Evolutionary conservation across 768 basidiomycete species (phyloP), one percentile per base, ranked within the genome.

Genomic region (Suillus variegatus): DNA sequence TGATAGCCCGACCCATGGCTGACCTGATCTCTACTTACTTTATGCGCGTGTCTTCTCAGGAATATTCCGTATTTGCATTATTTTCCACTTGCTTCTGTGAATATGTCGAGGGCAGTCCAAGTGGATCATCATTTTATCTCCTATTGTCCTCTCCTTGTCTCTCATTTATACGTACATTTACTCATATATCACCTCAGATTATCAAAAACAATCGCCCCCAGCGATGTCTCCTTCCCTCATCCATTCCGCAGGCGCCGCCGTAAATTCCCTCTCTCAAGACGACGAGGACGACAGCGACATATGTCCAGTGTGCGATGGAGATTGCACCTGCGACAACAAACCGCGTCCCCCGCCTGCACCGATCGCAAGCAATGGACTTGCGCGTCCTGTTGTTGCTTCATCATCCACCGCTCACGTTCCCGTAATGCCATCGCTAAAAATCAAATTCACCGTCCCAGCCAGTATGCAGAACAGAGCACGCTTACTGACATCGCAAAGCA

Each of bases 301-400:
- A 64, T 94, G 92, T 77, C 92, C 92, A 9, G 91, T 94, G 68
- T 94, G 92, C 91, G 93, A 94, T 82, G 89, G 90, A 73, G 88
- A 92, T 74, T 94, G 92, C 82, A 93, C 90, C 38, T 94, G 92
- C 83, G 66, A 77, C 76, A 86, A 83, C 81, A 81, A 77, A 70
- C 74, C 79, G 62, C 73, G 70, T 66, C 66, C 73, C 52, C 72
- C 75, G 62, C 66, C 75, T 61, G 76, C 73, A 66, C 79, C 74
- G 69, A 71, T 67, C 63, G 68, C 64, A 54, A 55, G 58, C 66
- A 65, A 69, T 66, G 81, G 80, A 77, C 69, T 69, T 77, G 76
- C 76, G 69, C 77, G 74, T 64, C 77, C 78, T 74, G 75, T 77
- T 65, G 65, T 74, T 71, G 76, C 81, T 71, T 71, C 80, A 61